Percentiles rank a stretch among this genome's conserved stretches.
phyloP scores from a whole-genome alignment of 2,329 filamentous ascomycete genomes.

The Fusarium annulatum region DNA sequence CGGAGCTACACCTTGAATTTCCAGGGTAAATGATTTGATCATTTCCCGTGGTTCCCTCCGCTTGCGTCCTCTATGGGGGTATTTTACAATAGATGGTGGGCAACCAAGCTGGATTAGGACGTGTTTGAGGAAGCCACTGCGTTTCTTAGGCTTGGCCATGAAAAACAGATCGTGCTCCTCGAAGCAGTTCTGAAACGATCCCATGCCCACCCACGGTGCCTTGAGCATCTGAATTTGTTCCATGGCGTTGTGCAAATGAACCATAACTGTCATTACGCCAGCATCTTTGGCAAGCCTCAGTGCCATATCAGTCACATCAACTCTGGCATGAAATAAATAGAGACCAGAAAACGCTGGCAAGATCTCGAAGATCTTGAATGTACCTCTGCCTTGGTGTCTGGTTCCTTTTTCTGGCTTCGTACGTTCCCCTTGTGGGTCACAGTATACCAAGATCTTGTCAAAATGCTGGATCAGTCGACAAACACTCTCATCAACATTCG shows the following conservation, averaged over 20 bases:
- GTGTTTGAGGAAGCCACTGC: background rate
- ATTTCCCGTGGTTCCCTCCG: rapidly evolving
- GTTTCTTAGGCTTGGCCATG: background rate
- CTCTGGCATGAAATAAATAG: background rate
- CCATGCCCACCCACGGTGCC: background rate
- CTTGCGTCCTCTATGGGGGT: background rate
- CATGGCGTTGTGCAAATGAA: conserved; percentile 2
- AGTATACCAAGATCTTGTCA: background rate
- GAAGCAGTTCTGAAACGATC: background rate
- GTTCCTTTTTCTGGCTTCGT: background rate
- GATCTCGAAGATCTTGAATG: background rate
- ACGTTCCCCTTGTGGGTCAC: background rate
- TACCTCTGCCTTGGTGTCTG: background rate
- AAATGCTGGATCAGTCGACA: background rate
- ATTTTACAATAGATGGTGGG: background rate
- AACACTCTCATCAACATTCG: background rate
- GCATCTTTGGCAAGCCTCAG: background rate
- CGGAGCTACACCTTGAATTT: background rate
- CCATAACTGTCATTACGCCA: background rate
- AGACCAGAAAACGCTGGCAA: background rate
- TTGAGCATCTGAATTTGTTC: background rate
- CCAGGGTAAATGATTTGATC: background rate
- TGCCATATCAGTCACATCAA: background rate
- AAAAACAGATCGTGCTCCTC: background rate
- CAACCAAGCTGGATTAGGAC: background rate